Percentiles rank a stretch among this genome's conserved stretches.
Conservation (phyloP, 2,329 filamentous ascomycete species). For the Aspergillus cejpii region DNA sequence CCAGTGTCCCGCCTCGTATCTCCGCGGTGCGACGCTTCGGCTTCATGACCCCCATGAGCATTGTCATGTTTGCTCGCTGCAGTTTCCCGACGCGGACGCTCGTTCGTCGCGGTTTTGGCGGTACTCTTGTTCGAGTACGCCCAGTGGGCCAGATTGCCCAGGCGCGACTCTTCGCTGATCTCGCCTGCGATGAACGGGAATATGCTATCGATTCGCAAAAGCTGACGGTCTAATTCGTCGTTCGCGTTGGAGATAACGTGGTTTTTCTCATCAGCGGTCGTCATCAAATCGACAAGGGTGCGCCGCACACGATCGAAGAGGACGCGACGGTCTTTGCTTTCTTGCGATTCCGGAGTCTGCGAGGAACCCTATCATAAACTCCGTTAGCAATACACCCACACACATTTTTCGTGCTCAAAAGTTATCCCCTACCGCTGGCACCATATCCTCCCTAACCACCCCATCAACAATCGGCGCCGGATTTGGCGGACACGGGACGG, state of each 20-base stretch:
- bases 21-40: conserved; percentile 75
- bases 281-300: conserved; percentile 75
- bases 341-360: conserved; percentile 29
- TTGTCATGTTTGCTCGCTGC: conserved; percentile 61
- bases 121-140: conserved; percentile 76
- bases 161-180: conserved; percentile 88
- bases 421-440: conserved; percentile 23
- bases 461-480: conserved; percentile 34
- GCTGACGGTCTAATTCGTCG: conserved; percentile 77
- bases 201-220: conserved; percentile 75
- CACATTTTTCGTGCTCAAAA: neutral
- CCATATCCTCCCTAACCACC: conserved; percentile 30
- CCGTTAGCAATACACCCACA: too few species aligned
- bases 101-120: conserved; percentile 54
- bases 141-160: conserved; percentile 90
- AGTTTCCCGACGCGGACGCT: conserved; percentile 71
- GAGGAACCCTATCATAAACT: conserved; percentile 22
- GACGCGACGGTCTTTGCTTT: conserved; percentile 49
- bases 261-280: conserved; percentile 94
- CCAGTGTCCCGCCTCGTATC: conserved; percentile 78
- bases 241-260: conserved; percentile 91
- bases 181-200: conserved; percentile 81
- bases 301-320: conserved; percentile 71
- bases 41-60: conserved; percentile 66
- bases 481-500: conserved; percentile 29